Base-by-base conservation (phyloP, 2,329 filamentous ascomycete genomes). In the Elsinoe batatas region DNA sequence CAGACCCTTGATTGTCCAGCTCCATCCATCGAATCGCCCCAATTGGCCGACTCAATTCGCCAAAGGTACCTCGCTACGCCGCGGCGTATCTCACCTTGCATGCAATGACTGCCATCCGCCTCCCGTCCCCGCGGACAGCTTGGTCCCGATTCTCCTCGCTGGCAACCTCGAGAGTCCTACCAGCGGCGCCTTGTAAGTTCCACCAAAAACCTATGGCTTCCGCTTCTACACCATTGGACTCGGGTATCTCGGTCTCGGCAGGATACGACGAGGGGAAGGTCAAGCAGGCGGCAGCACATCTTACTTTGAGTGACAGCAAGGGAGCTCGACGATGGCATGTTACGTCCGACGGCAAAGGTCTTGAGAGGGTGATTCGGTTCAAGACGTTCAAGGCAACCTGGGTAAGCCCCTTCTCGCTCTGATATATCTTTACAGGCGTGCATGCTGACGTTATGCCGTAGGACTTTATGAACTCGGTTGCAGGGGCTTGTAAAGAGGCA, bases 401-500 rank as follows among this genome's bases (percentile, higher is more conserved):
- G 70, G 69, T 71, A 58, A 22, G 62, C 26, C 26, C 26, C 26
- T 30, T 30, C 26, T 30, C 22, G 22, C 22, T 3, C 22, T 61
- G 2, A 15, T 40, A 13, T 38, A 6, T 43, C 15, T 17, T 11
- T 22, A 57, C 44, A 3, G 12, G 18, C 20, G 13, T 22, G 11
- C 22, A 43, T 43, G 15, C 18, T 44, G 44, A 17, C 37, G 3
- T 12, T n/a, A n/a, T n/a, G n/a, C n/a, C 42, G n/a, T 59, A 85
- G 83, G 82, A 84, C 60, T 89, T 88, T 69, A 88, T 88, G 84
- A 85, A 83, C n/a, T 76, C 76, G 2, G 78, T 88, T 12, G 81
- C 84, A 10, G 71, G 82, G 32, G 79, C 87, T 63, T 86, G 83
- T 70, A 84, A 85, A 64, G 67, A 79, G 36, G 77, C 79, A 64